These are phyloP conservation scores for Pseudopyrenochaeta lycopersici DNA, from an alignment of 2,329 filamentous ascomycete species.

Conservation along the genomic window DNA sequence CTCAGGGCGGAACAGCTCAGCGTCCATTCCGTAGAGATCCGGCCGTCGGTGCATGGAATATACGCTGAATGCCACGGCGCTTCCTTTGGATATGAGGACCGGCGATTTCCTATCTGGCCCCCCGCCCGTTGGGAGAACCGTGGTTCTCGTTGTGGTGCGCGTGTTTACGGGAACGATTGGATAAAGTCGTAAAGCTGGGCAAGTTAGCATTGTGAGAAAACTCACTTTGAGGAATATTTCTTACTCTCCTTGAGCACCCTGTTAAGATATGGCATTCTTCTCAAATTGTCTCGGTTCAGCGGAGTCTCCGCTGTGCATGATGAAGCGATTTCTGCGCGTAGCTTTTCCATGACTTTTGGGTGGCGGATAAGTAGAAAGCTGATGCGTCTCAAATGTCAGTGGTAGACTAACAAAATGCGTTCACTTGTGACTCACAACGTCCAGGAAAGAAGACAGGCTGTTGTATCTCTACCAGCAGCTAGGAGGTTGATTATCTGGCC, in stretches of 20 bases:
- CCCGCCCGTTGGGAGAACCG: constrained; percentile 38
- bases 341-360: constrained; percentile 39
- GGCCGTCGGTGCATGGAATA: constrained; percentile 29
- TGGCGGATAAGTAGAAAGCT: constrained; percentile 44
- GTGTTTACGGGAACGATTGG: constrained; percentile 37
- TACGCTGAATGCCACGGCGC: constrained; percentile 24
- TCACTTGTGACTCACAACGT: constrained; percentile 29
- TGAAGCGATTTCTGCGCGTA: constrained; percentile 46
- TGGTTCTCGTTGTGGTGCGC: constrained; percentile 29
- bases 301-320: constrained; percentile 41
- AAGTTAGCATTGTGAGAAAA: too few relatives aligned
- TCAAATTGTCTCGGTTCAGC: constrained; percentile 54
- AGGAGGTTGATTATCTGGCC: constrained; percentile 54
- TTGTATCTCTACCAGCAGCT: too few relatives aligned
- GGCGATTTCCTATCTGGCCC: constrained; percentile 34
- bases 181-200: constrained; percentile 36
- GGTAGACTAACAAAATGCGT: too few relatives aligned
- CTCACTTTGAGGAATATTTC: too few relatives aligned
- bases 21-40: constrained; percentile 28
- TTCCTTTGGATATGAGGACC: constrained; percentile 39
- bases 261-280: constrained; percentile 39
- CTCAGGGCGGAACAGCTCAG: constrained; percentile 21
- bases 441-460: constrained; percentile 38
- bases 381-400: background rate
- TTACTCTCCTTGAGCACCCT: constrained; percentile 52